Conservation (phyloP, 2,329 filamentous ascomycete species). For the Fusarium foetens region DNA sequence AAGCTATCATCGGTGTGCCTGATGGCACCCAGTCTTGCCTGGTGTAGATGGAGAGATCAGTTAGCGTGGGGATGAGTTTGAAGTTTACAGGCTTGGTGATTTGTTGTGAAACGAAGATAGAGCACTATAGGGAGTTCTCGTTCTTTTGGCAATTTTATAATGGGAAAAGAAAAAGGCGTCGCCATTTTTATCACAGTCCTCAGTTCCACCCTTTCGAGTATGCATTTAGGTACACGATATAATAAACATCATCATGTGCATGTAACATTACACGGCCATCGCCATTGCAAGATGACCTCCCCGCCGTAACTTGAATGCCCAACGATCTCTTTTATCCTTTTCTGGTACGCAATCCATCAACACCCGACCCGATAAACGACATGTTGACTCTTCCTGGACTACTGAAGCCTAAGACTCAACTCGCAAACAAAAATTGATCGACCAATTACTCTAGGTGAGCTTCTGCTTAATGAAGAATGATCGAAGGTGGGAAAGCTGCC, state of each 20-base stretch:
- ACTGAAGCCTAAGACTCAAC: constrained; percentile 10
- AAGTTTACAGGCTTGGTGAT: constrained; percentile 40
- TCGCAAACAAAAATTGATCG: constrained; percentile 3
- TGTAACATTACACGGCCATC: constrained; percentile 40
- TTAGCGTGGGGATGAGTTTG: constrained; percentile 41
- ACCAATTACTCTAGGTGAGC: constrained; percentile 73
- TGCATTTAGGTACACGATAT: constrained; percentile 21
- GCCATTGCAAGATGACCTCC: neutral
- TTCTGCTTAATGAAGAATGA: constrained; percentile 99
- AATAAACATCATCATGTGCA: constrained; percentile 37
- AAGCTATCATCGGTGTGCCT: constrained; percentile 17
- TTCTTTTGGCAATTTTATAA: constrained; percentile 47
- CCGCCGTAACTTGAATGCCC: constrained; percentile 20
- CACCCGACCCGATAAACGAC: constrained; percentile 12
- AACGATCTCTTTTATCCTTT: constrained; percentile 19
- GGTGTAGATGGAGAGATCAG: constrained; percentile 30
- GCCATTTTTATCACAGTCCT: constrained; percentile 30
- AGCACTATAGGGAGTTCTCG: constrained; percentile 48
- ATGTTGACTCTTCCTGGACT: neutral
- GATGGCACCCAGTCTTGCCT: constrained; percentile 28
- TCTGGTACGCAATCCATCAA: constrained; percentile 17
- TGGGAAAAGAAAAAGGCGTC: constrained; percentile 49
- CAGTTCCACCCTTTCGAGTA: neutral
- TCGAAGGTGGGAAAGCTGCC: constrained; percentile 95
- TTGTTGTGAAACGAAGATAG: constrained; percentile 46